Percentiles rank a stretch among this genome's conserved stretches.
Evolutionary conservation across 148 eudicot species (phyloP).

Genomic region (Camellia lanceoleosa): DNA sequence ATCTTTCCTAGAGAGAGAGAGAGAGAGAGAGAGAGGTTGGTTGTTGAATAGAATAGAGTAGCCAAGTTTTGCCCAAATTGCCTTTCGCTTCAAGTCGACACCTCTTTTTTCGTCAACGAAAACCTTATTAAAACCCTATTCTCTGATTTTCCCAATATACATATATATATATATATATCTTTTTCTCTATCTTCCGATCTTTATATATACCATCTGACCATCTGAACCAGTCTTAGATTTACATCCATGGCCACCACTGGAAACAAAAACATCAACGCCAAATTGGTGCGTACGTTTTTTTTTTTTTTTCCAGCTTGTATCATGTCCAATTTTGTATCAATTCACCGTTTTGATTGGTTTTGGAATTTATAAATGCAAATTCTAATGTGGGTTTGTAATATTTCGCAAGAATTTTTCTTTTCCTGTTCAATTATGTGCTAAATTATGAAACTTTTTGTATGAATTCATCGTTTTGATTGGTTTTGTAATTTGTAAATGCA

Average conservation of each 20-base stretch:
- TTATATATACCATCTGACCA: background rate
- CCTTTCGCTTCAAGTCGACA: too few relatives aligned
- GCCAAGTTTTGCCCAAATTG: too few relatives aligned
- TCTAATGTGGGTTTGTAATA: background rate
- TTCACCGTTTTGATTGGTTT: background rate
- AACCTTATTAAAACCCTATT: too few relatives aligned
- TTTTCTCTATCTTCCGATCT: background rate
- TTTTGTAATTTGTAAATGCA: background rate
- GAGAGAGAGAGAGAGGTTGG: too few relatives aligned
- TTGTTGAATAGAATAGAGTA: too few relatives aligned
- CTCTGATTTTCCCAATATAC: background rate
- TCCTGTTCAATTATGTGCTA: background rate
- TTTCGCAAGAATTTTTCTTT: background rate
- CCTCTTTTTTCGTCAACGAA: too few relatives aligned
- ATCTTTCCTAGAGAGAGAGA: too few relatives aligned
- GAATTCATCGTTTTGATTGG: background rate
- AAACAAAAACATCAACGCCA: constrained; percentile 35
- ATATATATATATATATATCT: background rate
- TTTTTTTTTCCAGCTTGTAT: background rate
- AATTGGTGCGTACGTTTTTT: constrained; percentile 23
- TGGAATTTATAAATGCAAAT: background rate
- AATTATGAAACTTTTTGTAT: background rate
- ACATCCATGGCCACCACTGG: constrained; percentile 26
- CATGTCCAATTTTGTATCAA: background rate
- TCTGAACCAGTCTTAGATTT: background rate